phyloP scores from a whole-genome alignment of 495 filamentous ascomycete genomes.

The Daldinia decipiens region DNA sequence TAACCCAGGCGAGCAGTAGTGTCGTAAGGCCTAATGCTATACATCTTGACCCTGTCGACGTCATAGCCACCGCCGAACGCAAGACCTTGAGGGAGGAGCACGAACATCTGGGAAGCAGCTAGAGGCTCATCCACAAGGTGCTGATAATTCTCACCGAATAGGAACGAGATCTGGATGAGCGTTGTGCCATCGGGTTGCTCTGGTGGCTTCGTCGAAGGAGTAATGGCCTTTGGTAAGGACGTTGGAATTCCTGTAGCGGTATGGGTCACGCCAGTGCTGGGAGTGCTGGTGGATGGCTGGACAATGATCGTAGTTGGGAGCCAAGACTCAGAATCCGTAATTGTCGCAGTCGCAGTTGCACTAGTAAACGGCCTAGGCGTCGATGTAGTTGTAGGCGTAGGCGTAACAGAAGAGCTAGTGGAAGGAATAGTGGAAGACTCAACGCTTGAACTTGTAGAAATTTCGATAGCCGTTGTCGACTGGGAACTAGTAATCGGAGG shows the following conservation, averaged over 20 bases:
- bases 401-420: constrained; percentile 10
- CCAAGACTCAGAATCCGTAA: constrained; percentile 54
- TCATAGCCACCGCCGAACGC: constrained; percentile 69
- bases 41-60: constrained; percentile 67
- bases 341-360: constrained; percentile 51
- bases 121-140: constrained; percentile 77
- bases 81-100: constrained; percentile 79
- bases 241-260: constrained; percentile 65
- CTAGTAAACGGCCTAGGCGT: constrained; percentile 45
- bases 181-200: constrained; percentile 66
- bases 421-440: constrained; percentile 17
- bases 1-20: constrained; percentile 75
- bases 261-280: constrained; percentile 30
- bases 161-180: constrained; percentile 87
- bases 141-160: constrained; percentile 78
- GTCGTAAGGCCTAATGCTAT: constrained; percentile 80
- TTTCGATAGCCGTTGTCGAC: constrained; percentile 22
- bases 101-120: constrained; percentile 88
- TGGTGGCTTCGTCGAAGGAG: constrained; percentile 58
- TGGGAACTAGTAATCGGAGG: constrained; percentile 28
- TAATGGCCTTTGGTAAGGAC: constrained; percentile 77
- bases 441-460: constrained; percentile 10
- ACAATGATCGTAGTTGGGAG: constrained; percentile 58
- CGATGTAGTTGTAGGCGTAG: constrained; percentile 30
- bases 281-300: constrained; percentile 51